Evolutionary conservation across 345 rosid species (phyloP), one percentile per base, ranked within the genome.

Genomic region (Gossypium sturtianum): DNA sequence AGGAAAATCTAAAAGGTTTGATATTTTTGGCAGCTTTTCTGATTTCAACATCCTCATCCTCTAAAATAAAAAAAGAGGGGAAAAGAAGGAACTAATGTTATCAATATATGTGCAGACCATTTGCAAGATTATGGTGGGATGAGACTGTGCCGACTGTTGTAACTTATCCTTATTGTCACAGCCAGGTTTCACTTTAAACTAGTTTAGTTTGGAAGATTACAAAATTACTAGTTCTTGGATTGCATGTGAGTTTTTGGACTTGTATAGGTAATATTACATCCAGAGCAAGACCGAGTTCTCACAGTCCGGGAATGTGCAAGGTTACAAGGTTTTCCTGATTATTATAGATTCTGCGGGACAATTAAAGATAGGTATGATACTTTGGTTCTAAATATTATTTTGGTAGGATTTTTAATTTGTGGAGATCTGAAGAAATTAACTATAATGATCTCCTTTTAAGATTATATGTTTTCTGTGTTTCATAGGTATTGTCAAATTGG

Each of bases 301-400:
- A 94, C 98, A 19, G 67, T 94, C 56, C 80, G 98, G 66, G 98
- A 94, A 82, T 87, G 77, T 68, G 98, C 98, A 60, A 87, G 98
- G 80, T 83, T 94, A 79, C 97, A 94, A 87, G 98, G 98, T 34
- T 94, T 94, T 86, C 97, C 98, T 41, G 98, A 94, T 82, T 92
- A 92, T 82, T 94, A 90, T 72, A 89, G 91, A 71, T 94, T 94
- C 85, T 75, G 81, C 44, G 97, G 98, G 71, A 83, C 91, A 12
- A 65, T 88, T 43, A 89, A 87, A 81, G 76, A 89, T 80, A 89
- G 98, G 98, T 87, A 67, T 66, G 53, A 19, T 66, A 16, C 7
- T 44, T 49, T 13, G 69, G 49, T 74, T 70, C 13, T 41, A 22
- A 15, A 67, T 9, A 47, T 66, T 57, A 9, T 12, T 65, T 12